Conservation (phyloP, 148 eudicot species). For the Silene uniflora region DNA sequence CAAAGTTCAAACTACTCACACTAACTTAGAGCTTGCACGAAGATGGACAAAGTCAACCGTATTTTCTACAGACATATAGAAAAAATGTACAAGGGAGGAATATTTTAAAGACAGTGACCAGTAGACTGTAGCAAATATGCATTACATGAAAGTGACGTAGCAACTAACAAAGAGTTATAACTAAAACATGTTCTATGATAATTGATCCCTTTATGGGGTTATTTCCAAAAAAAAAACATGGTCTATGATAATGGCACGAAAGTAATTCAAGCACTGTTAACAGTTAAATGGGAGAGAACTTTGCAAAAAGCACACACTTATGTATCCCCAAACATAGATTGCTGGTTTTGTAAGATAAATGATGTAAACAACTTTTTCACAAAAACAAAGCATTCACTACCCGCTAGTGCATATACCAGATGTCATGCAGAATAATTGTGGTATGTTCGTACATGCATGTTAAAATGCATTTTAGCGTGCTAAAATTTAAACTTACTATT, state of each 20-base stretch:
- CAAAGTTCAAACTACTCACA: background rate
- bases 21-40: background rate
- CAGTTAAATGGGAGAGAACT: background rate
- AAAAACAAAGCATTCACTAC: background rate
- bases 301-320: background rate
- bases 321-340: background rate
- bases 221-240: too few species aligned
- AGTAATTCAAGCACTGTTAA: background rate
- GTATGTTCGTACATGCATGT: background rate
- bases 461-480: conserved; percentile 1
- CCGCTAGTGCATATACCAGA: background rate
- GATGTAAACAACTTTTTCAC: background rate
- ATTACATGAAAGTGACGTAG: too few species aligned
- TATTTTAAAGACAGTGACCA: too few species aligned
- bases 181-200: too few species aligned
- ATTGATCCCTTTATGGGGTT: too few species aligned
- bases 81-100: too few species aligned
- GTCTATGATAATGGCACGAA: background rate
- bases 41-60: too few species aligned
- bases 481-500: conserved; percentile 13
- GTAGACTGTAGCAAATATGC: too few species aligned
- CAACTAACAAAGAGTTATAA: background rate
- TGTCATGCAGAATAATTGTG: background rate
- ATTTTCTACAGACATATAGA: too few species aligned
- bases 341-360: background rate